Evolutionary conservation across 257 asterid species (phyloP).

Genomic region (Echium plantagineum): DNA sequence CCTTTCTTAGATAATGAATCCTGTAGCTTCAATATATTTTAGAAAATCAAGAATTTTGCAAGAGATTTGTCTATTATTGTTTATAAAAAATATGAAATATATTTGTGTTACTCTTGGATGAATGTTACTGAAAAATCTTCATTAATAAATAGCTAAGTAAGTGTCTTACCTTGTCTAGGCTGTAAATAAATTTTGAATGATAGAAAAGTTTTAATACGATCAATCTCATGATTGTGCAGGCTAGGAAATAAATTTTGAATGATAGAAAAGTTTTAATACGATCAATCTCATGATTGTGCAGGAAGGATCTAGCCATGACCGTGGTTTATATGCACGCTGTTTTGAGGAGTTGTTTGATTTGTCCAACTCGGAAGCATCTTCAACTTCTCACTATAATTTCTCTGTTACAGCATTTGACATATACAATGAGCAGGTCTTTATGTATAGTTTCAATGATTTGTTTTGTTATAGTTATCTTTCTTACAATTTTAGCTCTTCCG

Average conservation of each 20-base stretch:
- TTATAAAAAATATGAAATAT: background rate
- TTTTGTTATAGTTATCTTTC: conserved; percentile 6
- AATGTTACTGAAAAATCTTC: background rate
- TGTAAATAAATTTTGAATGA: background rate
- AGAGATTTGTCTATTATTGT: background rate
- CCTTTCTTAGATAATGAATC: background rate
- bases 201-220: no score
- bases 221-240: no score
- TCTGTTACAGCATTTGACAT: conserved; percentile 82
- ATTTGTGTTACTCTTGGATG: background rate
- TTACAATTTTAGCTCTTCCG: background rate
- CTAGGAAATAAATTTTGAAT: no score
- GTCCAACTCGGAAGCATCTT: conserved; percentile 89
- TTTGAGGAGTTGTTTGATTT: conserved; percentile 98
- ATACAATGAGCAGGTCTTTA: conserved; percentile 76
- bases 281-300: conserved; percentile 28
- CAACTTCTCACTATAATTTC: conserved; percentile 66
- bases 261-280: background rate
- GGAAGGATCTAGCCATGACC: conserved; percentile 99
- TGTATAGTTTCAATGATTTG: conserved; percentile 5
- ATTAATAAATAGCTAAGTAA: background rate
- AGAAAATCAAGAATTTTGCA: background rate
- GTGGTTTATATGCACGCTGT: conserved; percentile 89
- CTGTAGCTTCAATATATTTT: background rate
- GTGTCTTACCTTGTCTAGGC: background rate